Percentiles rank a stretch among this genome's conserved stretches.
Evolutionary conservation across 306 rosid genomes (phyloP).

Genomic region (Morella rubra): DNA sequence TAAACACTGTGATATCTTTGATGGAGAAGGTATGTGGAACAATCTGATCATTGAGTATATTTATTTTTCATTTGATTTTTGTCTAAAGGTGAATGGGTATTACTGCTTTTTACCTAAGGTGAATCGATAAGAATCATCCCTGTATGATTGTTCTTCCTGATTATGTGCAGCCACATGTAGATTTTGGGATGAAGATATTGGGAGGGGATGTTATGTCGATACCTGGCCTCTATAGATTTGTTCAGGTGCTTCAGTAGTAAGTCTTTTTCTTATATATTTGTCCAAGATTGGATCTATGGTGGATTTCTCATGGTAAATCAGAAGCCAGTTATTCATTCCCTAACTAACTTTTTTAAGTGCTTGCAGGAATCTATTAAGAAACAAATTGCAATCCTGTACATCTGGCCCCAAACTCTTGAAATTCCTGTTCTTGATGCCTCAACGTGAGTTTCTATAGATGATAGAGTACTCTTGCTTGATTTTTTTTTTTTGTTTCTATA

Average conservation of each 20-base stretch:
- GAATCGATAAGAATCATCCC: constrained; percentile 13
- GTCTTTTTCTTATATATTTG: constrained; percentile 9
- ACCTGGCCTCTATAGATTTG: constrained; percentile 75
- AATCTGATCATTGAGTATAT: background rate
- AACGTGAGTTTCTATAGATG: constrained; percentile 48
- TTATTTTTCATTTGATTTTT: constrained; percentile 13
- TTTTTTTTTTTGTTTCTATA: constrained; percentile 1
- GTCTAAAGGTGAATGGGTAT: constrained; percentile 2
- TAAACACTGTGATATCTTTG: constrained; percentile 66
- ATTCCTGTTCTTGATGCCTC: constrained; percentile 78
- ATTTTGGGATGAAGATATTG: constrained; percentile 73
- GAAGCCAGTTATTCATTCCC: background rate
- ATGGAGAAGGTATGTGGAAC: constrained; percentile 71
- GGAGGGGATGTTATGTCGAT: constrained; percentile 95
- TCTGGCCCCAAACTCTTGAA: constrained; percentile 82
- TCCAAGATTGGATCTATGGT: constrained; percentile 11
- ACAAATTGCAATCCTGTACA: constrained; percentile 74
- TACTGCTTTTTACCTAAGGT: background rate
- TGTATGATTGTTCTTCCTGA: constrained; percentile 12
- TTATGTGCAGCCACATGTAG: constrained; percentile 76
- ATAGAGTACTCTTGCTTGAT: background rate
- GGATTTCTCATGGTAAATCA: background rate
- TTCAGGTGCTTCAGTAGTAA: constrained; percentile 73
- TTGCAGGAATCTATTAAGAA: constrained; percentile 69
- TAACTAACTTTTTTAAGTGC: constrained; percentile 27